Evolutionary conservation across 768 basidiomycete species (phyloP).

Genomic region (Cystobasidium onofrii): DNA sequence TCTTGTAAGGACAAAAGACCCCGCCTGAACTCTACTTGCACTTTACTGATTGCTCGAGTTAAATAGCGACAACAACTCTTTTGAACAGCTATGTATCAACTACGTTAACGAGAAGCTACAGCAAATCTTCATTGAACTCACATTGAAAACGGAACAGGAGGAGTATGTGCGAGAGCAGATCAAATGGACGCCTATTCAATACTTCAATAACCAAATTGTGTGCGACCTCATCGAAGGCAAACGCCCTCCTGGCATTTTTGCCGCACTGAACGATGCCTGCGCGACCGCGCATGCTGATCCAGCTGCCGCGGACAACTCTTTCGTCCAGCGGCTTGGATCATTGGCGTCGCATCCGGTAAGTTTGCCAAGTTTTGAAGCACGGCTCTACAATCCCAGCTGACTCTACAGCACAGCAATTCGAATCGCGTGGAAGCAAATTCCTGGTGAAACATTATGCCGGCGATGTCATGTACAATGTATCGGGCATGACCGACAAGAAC

Average conservation of each 20-base stretch:
- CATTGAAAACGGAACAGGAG: conserved; percentile 97
- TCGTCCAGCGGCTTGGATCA: conserved; percentile 76
- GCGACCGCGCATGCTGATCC: conserved; percentile 98
- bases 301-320: conserved; percentile 88
- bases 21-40: neutral
- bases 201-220: conserved; percentile 65
- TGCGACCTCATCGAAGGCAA: conserved; percentile 97
- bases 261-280: conserved; percentile 96
- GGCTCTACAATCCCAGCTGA: conserved; percentile 44
- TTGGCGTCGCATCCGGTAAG: conserved; percentile 49
- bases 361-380: too few relatives aligned
- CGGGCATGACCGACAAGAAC: conserved; percentile 99
- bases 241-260: conserved; percentile 92
- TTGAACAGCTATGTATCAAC: conserved; percentile 98
- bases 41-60: neutral
- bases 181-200: conserved; percentile 99
- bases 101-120: conserved; percentile 99
- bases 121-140: conserved; percentile 95
- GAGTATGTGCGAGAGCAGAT: conserved; percentile 98
- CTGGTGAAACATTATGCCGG: conserved; percentile 94
- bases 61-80: conserved; percentile 69
- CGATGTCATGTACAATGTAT: conserved; percentile 93
- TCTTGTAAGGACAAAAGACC: conserved; percentile 54
- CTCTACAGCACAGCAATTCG: conserved; percentile 74
- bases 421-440: conserved; percentile 87